Base-by-base conservation (phyloP, 2,329 filamentous ascomycete genomes). In the Penicillium sclerotigenum region DNA sequence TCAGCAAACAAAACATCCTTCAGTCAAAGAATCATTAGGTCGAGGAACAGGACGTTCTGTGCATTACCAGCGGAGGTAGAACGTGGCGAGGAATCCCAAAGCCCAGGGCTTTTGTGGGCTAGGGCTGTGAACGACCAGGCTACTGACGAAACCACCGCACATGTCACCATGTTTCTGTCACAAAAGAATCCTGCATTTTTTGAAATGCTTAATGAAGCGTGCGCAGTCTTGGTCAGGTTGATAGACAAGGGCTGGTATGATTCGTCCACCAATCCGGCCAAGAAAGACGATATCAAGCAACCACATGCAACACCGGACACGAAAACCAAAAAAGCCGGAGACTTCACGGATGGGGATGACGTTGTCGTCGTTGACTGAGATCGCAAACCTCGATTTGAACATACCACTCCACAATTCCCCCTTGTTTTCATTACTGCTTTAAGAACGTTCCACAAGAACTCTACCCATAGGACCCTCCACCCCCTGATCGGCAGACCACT, bases 1-100 rank as follows among this genome's bases (percentile, higher is more conserved):
- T 62, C 55, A 20, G 52, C 47, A 46, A 59, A 60, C n/a, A 61
- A 62, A 43, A 65, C 68, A 7, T 68, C 69, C 0, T 68, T 75
- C 47, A 73, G 66, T 52, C 60, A 71, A 58, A 68, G 69, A 58
- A 71, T 77, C 53, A 64, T 76, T 67, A 65, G 76, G 60, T 65
- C 76, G 49, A 83, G 81, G 48, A 81, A 92, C 59, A 82, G 94
- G 64, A 97, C 93, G 0, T 99, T 97, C 71, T 96, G 92, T 76
- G 90, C 91, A 56, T 72, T 96, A 52, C 91, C 91, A 2, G 80
- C 81, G 61, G 81, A 80, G 73, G 66, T 74, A 24, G 68, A 73
- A 36, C 65, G 63, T 33, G 62, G 68, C 33, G 57, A 68, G 49
- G 67, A 64, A 24, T 52, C 58, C 33, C 45, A 59, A 38, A 62